A percentile compares a stretch with the other conserved stretches of the same genome.
phyloP scores from a whole-genome alignment of 208 protist genomes.

The Leishmania major region DNA sequence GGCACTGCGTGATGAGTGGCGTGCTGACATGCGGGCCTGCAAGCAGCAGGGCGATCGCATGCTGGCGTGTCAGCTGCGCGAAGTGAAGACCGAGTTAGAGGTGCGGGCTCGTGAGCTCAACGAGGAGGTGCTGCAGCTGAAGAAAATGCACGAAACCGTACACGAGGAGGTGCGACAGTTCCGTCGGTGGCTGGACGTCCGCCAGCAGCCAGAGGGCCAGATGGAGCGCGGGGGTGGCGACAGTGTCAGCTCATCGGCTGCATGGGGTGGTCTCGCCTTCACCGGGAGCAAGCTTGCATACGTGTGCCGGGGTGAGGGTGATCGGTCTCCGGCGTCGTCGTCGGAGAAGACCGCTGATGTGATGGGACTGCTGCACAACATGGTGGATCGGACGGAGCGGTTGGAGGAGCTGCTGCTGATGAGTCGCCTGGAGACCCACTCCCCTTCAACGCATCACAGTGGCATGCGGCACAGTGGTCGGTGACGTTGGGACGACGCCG shows the following conservation, averaged over 20 bases:
- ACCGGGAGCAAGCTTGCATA: neutral
- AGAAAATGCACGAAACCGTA: slow-evolving; percentile 39
- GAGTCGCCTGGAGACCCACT: neutral
- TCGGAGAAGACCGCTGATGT: slow-evolving; percentile 9
- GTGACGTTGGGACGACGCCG: neutral
- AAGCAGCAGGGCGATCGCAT: slow-evolving; percentile 32
- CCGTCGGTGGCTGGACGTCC: neutral
- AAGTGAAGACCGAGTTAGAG: slow-evolving; percentile 59
- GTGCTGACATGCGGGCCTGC: slow-evolving; percentile 46
- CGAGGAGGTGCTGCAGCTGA: slow-evolving; percentile 45
- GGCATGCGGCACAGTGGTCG: neutral
- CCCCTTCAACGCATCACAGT: neutral
- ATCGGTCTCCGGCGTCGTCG: neutral
- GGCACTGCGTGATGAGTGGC: slow-evolving; percentile 61
- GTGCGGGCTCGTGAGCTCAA: slow-evolving; percentile 61
- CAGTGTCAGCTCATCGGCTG: neutral
- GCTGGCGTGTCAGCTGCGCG: slow-evolving; percentile 37
- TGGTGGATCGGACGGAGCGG: slow-evolving; percentile 42
- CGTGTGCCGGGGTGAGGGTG: neutral
- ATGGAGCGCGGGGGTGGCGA: neutral
- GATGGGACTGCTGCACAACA: slow-evolving; percentile 35
- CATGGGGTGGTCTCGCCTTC: neutral
- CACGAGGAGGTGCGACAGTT: slow-evolving; percentile 41
- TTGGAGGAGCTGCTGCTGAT: slow-evolving; percentile 38
- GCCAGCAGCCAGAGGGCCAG: neutral